Evolutionary conservation across 495 filamentous ascomycete species (phyloP).

Genomic region (Neurospora sp.): DNA sequence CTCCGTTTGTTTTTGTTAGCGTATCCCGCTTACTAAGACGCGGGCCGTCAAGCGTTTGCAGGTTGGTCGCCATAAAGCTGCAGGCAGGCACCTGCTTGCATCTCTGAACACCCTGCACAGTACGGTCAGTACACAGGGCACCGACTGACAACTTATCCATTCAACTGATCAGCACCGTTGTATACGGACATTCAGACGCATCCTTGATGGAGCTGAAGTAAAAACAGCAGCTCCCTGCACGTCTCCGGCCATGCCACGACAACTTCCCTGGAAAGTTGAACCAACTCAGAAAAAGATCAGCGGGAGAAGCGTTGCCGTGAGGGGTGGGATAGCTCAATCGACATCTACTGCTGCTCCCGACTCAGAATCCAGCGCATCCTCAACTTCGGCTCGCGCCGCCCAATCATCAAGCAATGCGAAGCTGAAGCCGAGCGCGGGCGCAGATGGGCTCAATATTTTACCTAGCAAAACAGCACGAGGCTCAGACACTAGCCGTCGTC

Average conservation of each 20-base stretch:
- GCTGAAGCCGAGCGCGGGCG: not conserved
- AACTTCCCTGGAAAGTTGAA: conserved; percentile 20
- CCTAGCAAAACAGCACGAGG: conserved; percentile 5
- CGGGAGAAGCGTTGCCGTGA: conserved; percentile 3
- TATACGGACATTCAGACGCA: not conserved
- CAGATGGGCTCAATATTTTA: not conserved
- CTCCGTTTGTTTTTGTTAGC: not conserved
- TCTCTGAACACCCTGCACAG: not conserved
- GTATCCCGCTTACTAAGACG: not conserved
- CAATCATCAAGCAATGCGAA: conserved; percentile 1
- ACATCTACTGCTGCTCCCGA: not conserved
- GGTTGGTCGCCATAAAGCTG: not conserved
- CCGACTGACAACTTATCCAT: not conserved
- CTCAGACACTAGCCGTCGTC: not conserved
- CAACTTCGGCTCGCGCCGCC: not conserved
- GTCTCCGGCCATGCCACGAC: conserved; percentile 15
- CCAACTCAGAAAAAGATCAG: not conserved
- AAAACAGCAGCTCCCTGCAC: not conserved
- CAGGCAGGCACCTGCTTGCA: not conserved
- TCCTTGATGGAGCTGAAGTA: not conserved
- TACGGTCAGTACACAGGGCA: not conserved
- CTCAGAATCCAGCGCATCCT: conserved; percentile 8
- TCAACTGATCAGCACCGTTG: not conserved
- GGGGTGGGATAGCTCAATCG: not conserved
- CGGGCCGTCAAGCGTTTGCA: not conserved